phyloP scores from a whole-genome alignment of 2,329 filamentous ascomycete genomes.

The Fusarium tjaetaba region DNA sequence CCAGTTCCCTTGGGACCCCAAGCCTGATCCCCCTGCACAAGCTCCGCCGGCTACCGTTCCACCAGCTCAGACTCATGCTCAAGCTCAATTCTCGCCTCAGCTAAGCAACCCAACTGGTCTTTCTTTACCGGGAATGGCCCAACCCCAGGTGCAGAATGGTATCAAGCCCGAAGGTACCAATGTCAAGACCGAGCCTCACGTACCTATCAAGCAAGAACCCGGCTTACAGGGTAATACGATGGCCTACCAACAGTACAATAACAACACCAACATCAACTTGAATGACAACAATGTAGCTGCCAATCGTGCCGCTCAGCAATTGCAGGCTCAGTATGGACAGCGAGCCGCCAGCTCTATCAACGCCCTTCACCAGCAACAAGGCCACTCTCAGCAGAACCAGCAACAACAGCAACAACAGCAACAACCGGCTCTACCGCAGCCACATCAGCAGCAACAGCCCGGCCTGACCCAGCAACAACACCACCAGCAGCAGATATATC shows the following conservation, averaged over 20 bases:
- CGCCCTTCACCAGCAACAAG: constrained; percentile 61
- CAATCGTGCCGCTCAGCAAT: constrained; percentile 64
- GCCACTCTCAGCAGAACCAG: constrained; percentile 40
- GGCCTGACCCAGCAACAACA: constrained; percentile 46
- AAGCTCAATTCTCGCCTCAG: constrained; percentile 48
- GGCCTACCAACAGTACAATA: constrained; percentile 49
- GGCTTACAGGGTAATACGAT: constrained; percentile 47
- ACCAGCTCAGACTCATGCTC: constrained; percentile 42
- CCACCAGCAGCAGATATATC: constrained; percentile 50
- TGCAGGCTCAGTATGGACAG: constrained; percentile 69
- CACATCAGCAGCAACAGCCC: constrained; percentile 44
- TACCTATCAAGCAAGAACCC: constrained; percentile 57
- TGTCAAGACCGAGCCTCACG: constrained; percentile 60
- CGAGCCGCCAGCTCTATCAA: constrained; percentile 74
- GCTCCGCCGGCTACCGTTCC: constrained; percentile 43
- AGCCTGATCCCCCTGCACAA: constrained; percentile 68
- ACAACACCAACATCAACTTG: constrained; percentile 23
- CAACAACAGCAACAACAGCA: constrained; percentile 23
- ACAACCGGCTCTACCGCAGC: constrained; percentile 45
- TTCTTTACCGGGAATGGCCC: constrained; percentile 46
- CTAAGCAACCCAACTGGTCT: constrained; percentile 39
- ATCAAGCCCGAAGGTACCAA: constrained; percentile 56
- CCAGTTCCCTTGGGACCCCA: constrained; percentile 94
- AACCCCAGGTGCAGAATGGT: constrained; percentile 47
- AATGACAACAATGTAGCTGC: constrained; percentile 57